Evolutionary conservation across 352 stramenopile species (phyloP).

Genomic region (Globisporangium recalcitrans): DNA sequence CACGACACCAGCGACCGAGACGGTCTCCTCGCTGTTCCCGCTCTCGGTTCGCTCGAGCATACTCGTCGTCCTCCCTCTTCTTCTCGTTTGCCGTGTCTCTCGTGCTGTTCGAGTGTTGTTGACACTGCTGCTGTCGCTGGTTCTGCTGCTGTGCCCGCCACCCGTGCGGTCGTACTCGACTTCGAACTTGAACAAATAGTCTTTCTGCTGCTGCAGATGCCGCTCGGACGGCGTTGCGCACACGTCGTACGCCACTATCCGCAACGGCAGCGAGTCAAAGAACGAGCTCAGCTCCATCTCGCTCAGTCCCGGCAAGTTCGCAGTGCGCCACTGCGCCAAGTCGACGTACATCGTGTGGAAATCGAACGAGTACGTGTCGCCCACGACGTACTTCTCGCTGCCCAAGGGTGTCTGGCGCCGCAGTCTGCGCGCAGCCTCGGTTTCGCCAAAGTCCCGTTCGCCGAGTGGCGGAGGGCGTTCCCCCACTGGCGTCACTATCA

Average conservation of each 20-base stretch:
- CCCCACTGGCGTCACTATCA: conserved; percentile 55
- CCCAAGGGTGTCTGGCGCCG: conserved; percentile 51
- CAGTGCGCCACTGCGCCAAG: conserved; percentile 70
- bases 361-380: conserved; percentile 83
- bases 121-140: background rate
- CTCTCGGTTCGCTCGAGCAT: conserved; percentile 12
- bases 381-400: conserved; percentile 42
- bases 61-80: conserved; percentile 12
- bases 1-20: conserved; percentile 18
- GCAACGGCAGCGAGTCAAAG: conserved; percentile 67
- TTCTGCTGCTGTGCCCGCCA: conserved; percentile 4
- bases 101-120: background rate
- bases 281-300: conserved; percentile 77
- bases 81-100: background rate
- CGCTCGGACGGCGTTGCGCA: conserved; percentile 16
- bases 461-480: conserved; percentile 51
- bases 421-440: conserved; percentile 28
- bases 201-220: conserved; percentile 54
- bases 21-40: conserved; percentile 5
- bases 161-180: conserved; percentile 41
- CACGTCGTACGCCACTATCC: conserved; percentile 68
- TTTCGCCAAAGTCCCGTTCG: conserved; percentile 58
- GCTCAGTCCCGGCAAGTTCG: conserved; percentile 69
- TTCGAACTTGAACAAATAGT: conserved; percentile 83
- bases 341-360: conserved; percentile 89